A percentile compares a stretch with the other conserved stretches of the same genome.
Evolutionary conservation across 1,284 basidiomycete species (phyloP).

Genomic region (Austroboletus niveus): DNA sequence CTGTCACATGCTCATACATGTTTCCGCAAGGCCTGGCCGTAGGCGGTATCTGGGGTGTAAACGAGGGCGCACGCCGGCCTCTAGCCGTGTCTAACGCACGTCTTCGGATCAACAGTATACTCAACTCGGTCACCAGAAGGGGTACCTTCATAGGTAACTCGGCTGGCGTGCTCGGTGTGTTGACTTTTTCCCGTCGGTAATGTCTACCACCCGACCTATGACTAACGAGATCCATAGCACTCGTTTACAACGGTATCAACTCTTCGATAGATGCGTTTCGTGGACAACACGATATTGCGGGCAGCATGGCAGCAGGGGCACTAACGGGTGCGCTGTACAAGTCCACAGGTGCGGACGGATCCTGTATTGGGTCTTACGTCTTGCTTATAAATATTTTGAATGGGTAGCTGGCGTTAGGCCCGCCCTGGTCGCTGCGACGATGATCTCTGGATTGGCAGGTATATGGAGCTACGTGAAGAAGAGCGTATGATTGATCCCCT

Average conservation of each 20-base stretch:
- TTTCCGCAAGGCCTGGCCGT: constrained; percentile 80
- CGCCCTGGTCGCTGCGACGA: constrained; percentile 81
- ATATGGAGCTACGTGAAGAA: constrained; percentile 92
- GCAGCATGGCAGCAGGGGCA: constrained; percentile 91
- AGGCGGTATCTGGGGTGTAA: constrained; percentile 94
- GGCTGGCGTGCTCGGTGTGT: constrained; percentile 91
- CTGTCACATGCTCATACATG: constrained; percentile 69
- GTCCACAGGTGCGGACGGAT: constrained; percentile 74
- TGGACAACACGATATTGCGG: constrained; percentile 89
- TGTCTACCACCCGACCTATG: constrained; percentile 20
- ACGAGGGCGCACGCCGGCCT: constrained; percentile 88
- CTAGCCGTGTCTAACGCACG: constrained; percentile 81
- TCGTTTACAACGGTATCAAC: constrained; percentile 96
- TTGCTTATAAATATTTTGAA: constrained; percentile 34
- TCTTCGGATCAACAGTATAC: constrained; percentile 93
- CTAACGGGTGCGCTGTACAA: constrained; percentile 92
- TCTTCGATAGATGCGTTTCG: constrained; percentile 88
- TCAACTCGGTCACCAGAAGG: constrained; percentile 95
- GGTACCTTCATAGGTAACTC: constrained; percentile 99
- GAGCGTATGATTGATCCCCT: constrained; percentile 53
- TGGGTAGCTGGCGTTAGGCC: constrained; percentile 84
- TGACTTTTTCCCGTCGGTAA: constrained; percentile 37
- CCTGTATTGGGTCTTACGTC: constrained; percentile 31
- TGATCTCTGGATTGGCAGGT: constrained; percentile 88
- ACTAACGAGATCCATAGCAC: constrained; percentile 53